These are phyloP conservation scores for Russula virescens DNA, from an alignment of 768 basidiomycete genomes.

Conservation along the genomic window DNA sequence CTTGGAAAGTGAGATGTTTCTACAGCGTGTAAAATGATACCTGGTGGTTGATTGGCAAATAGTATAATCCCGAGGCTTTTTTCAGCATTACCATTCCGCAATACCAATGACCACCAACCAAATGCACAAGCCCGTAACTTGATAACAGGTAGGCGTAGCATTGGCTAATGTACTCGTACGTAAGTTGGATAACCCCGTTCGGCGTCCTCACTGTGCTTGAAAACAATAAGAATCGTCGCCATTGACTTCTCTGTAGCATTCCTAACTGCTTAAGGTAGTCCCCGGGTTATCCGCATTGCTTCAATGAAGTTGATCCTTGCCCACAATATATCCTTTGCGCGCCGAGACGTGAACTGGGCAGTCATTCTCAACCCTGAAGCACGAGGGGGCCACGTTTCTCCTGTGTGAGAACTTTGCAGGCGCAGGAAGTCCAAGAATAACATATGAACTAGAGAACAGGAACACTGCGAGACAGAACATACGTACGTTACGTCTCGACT, in stretches of 20 bases:
- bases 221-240: not conserved
- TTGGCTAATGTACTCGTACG: not conserved
- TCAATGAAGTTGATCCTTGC: not conserved
- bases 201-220: not conserved
- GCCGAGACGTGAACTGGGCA: too few species aligned
- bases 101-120: not conserved
- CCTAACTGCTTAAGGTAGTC: not conserved
- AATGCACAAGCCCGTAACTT: not conserved
- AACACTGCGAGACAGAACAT: not conserved
- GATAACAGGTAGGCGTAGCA: too few species aligned
- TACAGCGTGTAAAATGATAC: not conserved
- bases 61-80: not conserved
- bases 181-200: not conserved
- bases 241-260: not conserved
- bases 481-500: not conserved
- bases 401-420: not conserved
- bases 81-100: not conserved
- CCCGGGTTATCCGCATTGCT: not conserved
- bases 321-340: not conserved
- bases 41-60: not conserved
- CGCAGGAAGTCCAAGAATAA: not conserved
- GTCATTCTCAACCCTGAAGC: not conserved
- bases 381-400: not conserved
- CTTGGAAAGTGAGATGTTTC: not conserved
- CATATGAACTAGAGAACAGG: not conserved